Conservation (phyloP, 2,329 filamentous ascomycete genomes). For the Botrytis byssoidea region DNA sequence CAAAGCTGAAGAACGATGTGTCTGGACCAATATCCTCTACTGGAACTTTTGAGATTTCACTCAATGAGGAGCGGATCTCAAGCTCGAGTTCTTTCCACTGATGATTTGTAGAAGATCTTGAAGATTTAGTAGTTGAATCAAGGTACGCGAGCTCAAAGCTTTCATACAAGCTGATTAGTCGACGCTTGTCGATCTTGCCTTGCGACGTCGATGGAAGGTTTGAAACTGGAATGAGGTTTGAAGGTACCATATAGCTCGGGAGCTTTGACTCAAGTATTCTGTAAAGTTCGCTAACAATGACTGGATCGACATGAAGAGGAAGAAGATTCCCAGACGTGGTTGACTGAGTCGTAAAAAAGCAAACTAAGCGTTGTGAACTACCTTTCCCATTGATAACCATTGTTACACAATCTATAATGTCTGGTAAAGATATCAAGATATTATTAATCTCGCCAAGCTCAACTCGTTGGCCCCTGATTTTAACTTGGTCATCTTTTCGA, state of each 20-base stretch:
- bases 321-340: conserved; percentile 19
- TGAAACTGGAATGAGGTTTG: conserved; percentile 67
- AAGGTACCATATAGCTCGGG: conserved; percentile 77
- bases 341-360: conserved; percentile 62
- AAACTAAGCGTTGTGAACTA: conserved; percentile 55
- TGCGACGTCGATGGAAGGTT: conserved; percentile 69
- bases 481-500: conserved; percentile 75
- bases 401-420: conserved; percentile 62
- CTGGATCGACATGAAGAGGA: conserved; percentile 42
- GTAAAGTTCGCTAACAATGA: conserved; percentile 50
- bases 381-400: conserved; percentile 51
- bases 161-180: conserved; percentile 51
- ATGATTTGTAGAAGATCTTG: conserved; percentile 27
- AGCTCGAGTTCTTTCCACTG: conserved; percentile 56
- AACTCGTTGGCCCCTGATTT: conserved; percentile 76
- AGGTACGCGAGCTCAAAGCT: conserved; percentile 48
- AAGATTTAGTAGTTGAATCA: conserved; percentile 35
- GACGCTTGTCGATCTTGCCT: conserved; percentile 67
- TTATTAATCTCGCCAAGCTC: conserved; percentile 75
- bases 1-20: conserved; percentile 74
- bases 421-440: conserved; percentile 51
- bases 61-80: conserved; percentile 48
- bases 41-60: conserved; percentile 38
- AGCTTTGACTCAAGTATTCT: conserved; percentile 54
- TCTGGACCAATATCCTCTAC: conserved; percentile 54